Percentiles rank a stretch among this genome's conserved stretches.
phyloP scores from a whole-genome alignment of 2,329 filamentous ascomycete genomes.

The Phialophora macrospora region DNA sequence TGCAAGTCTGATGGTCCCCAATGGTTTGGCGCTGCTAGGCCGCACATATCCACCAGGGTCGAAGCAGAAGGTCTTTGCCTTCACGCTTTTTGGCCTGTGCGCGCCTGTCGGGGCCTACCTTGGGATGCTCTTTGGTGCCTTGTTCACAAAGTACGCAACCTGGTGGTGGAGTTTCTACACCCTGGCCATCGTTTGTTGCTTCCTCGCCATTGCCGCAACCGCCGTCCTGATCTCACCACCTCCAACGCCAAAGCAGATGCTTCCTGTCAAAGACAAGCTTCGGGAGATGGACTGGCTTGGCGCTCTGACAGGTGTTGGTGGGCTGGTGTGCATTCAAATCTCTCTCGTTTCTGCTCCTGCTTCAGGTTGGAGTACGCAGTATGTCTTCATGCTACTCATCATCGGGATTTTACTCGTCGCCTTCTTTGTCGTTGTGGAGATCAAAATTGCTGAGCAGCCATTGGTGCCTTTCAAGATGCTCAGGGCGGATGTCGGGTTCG shows the following conservation, averaged over 20 bases:
- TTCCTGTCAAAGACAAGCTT: conserved; percentile 41
- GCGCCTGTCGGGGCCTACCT: conserved; percentile 51
- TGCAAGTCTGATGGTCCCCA: conserved; percentile 64
- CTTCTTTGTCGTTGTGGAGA: conserved; percentile 55
- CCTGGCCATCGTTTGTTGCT: conserved; percentile 45
- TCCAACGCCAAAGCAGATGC: conserved; percentile 36
- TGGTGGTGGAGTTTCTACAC: conserved; percentile 56
- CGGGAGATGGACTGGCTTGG: conserved; percentile 45
- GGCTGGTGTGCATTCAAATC: conserved; percentile 65
- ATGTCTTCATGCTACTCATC: conserved; percentile 56
- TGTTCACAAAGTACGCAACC: conserved; percentile 44
- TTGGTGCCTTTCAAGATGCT: conserved; percentile 55
- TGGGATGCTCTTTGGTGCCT: conserved; percentile 40
- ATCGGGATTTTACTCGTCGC: conserved; percentile 54
- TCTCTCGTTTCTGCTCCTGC: conserved; percentile 65
- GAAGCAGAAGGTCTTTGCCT: conserved; percentile 61
- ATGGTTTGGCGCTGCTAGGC: conserved; percentile 65
- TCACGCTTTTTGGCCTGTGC: conserved; percentile 53
- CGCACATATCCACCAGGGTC: conserved; percentile 58
- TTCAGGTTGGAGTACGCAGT: conserved; percentile 60
- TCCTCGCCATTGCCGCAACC: conserved; percentile 43
- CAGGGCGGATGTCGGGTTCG: conserved; percentile 57
- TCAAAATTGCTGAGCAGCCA: conserved; percentile 49
- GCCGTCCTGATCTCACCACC: conserved; percentile 46
- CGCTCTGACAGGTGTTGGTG: conserved; percentile 53